Evolutionary conservation across 2,329 filamentous ascomycete genomes (phyloP), one percentile per base, ranked within the genome.

Genomic region (Leptographium procerum): DNA sequence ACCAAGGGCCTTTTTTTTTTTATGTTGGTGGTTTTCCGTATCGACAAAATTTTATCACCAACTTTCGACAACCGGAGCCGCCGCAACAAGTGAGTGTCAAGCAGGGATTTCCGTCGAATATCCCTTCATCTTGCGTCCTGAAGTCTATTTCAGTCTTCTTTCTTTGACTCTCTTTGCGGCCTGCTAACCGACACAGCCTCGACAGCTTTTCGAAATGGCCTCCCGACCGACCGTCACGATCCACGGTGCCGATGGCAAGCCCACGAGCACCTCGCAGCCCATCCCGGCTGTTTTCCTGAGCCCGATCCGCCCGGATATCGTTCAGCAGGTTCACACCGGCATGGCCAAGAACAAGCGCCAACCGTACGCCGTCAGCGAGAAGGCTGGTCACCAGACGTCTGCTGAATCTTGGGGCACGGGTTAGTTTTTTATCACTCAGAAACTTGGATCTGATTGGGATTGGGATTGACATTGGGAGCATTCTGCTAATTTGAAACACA

Each of bases 331-430:
- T 72, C 94, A 99, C 87, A 95, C 90, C 72, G 94, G 94, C 73
- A 95, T 99, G 84, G 92, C 92, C 76, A 99, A 99, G 90, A 99
- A 99, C 87, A 96, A 95, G 87, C 88, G 94, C 77, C 94, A 99
- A 82, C 91, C 94, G 70, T 99, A 99, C 79, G 86, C 94, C 73
- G 94, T 99, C 84, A 96, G 91, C 87, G 92, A 97, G 88, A 99
- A 99, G 89, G 94, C 94, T 75, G 94, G 94, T 83, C 94, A 99
- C 83, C 94, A 99, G 84, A 99, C 94, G 75, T 96, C 90, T 79
- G 94, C 94, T 75, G 94, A 99, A 85, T 99, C 95, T 69, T 99
- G 94, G 94, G 92, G 92, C 87, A 97, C 92, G 82, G 92, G 90
- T 95, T 77, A 79, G 88, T 87, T 19, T 8, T n/a, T 40, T n/a